A percentile compares a stretch with the other conserved stretches of the same genome.
Evolutionary conservation across 2,329 filamentous ascomycete species (phyloP).

Genomic region (Thelonectria olida): DNA sequence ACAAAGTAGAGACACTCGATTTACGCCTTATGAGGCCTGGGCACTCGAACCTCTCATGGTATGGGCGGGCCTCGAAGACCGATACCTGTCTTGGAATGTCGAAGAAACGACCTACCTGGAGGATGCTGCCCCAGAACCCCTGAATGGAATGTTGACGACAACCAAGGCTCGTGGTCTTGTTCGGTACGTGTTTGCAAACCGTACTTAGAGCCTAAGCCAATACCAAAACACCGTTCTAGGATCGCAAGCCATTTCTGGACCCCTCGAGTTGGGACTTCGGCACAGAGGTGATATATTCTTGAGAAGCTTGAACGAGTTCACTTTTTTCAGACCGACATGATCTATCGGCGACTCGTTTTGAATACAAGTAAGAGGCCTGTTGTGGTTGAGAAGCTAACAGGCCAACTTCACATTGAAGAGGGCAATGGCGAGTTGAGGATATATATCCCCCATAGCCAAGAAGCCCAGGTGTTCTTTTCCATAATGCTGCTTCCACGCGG

Average conservation of each 20-base stretch:
- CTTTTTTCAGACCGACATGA: not conserved
- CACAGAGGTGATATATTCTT: constrained; percentile 4
- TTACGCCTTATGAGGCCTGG: constrained; percentile 35
- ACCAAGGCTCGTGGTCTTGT: constrained; percentile 27
- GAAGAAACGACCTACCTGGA: constrained; percentile 10
- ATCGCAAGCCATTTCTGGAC: constrained; percentile 34
- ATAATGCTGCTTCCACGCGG: constrained; percentile 30
- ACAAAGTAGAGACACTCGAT: constrained; percentile 28
- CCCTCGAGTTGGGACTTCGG: constrained; percentile 17
- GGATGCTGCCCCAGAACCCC: not conserved
- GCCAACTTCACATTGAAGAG: constrained; percentile 14
- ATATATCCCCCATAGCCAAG: constrained; percentile 25
- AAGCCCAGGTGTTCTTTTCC: constrained; percentile 32
- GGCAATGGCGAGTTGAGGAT: constrained; percentile 24
- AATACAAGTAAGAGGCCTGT: not conserved
- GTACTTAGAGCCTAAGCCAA: not conserved
- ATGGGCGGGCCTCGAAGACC: constrained; percentile 31
- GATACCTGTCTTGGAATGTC: constrained; percentile 33
- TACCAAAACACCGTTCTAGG: not conserved
- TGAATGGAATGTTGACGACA: constrained; percentile 13
- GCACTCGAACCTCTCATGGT: constrained; percentile 29
- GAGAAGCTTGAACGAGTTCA: constrained; percentile 8
- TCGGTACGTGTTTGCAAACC: constrained; percentile 15
- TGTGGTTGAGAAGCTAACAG: not conserved
- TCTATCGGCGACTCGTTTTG: not conserved